Evolutionary conservation across 176 grass and related monocot genomes (phyloP).

Genomic region (Ensete ventricosum): DNA sequence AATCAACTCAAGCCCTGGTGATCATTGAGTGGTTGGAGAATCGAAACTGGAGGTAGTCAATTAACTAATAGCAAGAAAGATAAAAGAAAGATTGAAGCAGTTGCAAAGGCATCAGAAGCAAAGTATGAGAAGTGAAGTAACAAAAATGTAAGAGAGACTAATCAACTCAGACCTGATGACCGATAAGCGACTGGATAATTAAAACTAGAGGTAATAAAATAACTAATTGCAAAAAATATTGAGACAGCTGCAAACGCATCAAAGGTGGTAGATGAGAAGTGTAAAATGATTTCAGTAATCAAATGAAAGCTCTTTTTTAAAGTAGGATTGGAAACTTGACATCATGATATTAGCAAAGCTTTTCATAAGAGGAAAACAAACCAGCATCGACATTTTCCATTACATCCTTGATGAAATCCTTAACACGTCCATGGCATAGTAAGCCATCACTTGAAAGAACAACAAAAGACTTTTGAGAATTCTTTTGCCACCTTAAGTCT

Average conservation of each 20-base stretch:
- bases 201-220: not conserved
- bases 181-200: not conserved
- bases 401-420: constrained; percentile 42
- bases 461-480: constrained; percentile 40
- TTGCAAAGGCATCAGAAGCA: not conserved
- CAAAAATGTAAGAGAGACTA: not conserved
- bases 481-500: constrained; percentile 79
- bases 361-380: constrained; percentile 20
- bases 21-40: not conserved
- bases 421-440: constrained; percentile 48
- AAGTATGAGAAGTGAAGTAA: not conserved
- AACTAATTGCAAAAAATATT: not conserved
- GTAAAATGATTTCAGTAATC: not conserved
- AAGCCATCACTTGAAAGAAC: constrained; percentile 45
- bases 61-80: not conserved
- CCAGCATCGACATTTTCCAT: constrained; percentile 79
- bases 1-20: not conserved
- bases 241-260: not conserved
- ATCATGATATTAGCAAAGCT: constrained; percentile 1
- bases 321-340: not conserved
- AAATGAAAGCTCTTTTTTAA: not conserved
- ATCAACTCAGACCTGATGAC: not conserved
- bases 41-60: not conserved
- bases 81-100: not conserved
- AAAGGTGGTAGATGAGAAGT: not conserved